These are phyloP conservation scores for Coemansia pectinata DNA, from an alignment of 192 early-diverging fungal genomes.

Conservation along the genomic window DNA sequence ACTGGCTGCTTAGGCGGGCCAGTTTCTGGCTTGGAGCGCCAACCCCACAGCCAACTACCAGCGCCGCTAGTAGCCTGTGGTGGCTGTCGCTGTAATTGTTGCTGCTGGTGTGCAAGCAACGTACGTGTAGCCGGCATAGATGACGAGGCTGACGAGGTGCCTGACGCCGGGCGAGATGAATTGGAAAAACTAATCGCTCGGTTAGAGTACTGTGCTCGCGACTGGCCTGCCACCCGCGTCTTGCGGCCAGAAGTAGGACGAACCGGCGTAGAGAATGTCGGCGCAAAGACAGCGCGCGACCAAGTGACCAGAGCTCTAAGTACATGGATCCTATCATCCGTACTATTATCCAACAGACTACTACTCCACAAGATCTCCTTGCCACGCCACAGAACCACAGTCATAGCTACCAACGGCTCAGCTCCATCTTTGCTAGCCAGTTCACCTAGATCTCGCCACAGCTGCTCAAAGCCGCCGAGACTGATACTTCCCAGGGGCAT, in stretches of 20 bases:
- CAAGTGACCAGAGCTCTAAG: constrained; percentile 39
- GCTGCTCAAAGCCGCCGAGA: constrained; percentile 45
- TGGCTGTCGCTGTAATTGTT: background rate
- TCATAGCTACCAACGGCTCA: constrained; percentile 19
- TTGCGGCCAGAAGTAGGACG: background rate
- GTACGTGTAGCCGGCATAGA: background rate
- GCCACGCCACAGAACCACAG: constrained; percentile 38
- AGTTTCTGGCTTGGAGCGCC: constrained; percentile 10
- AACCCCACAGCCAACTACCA: constrained; percentile 37
- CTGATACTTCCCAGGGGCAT: constrained; percentile 41
- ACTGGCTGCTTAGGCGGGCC: background rate
- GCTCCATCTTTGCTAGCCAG: background rate
- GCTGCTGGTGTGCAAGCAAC: background rate
- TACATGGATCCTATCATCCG: background rate
- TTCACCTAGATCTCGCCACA: constrained; percentile 35
- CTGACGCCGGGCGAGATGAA: background rate
- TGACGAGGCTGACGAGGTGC: background rate
- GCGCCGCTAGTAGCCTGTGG: background rate
- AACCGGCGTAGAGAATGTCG: constrained; percentile 19
- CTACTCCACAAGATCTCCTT: constrained; percentile 37
- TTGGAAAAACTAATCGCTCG: background rate
- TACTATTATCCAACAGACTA: background rate
- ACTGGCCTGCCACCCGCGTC: background rate
- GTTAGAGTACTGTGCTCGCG: background rate
- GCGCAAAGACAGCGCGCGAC: constrained; percentile 41